These are phyloP conservation scores for Dichomitus squalens DNA, from an alignment of 1,284 basidiomycete species.

Conservation along the genomic window DNA sequence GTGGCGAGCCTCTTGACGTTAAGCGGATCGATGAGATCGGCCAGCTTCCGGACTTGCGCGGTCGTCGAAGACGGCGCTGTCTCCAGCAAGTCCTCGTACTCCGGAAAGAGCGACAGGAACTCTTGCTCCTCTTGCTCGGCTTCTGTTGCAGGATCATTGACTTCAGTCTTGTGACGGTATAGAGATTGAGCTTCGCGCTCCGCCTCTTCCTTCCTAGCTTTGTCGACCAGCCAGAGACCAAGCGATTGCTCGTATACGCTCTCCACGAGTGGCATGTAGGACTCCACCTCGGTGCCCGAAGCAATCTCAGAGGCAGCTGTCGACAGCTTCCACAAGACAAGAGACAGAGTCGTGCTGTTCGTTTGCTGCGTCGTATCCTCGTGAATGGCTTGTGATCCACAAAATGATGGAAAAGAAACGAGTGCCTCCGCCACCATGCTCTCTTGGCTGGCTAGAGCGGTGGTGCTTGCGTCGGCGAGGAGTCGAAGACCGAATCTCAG, in stretches of 20 bases:
- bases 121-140: slow-evolving; percentile 82
- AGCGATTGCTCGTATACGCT: slow-evolving; percentile 73
- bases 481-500: slow-evolving; percentile 80
- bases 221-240: slow-evolving; percentile 84
- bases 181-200: slow-evolving; percentile 73
- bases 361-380: slow-evolving; percentile 3
- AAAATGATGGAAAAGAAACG: slow-evolving; percentile 58
- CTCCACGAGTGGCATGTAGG: slow-evolving; percentile 42
- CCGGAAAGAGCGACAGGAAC: slow-evolving; percentile 82
- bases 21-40: slow-evolving; percentile 11
- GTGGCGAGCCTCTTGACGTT: slow-evolving; percentile 34
- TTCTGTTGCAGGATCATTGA: slow-evolving; percentile 66
- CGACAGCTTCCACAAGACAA: slow-evolving; percentile 54
- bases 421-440: slow-evolving; percentile 37
- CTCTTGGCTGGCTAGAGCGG: slow-evolving; percentile 4
- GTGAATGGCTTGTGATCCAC: slow-evolving; percentile 42
- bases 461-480: slow-evolving; percentile 36
- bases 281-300: slow-evolving; percentile 35
- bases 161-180: slow-evolving; percentile 72
- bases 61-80: slow-evolving; percentile 5
- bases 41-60: neutral
- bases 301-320: slow-evolving; percentile 50
- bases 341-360: slow-evolving; percentile 26
- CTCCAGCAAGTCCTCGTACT: slow-evolving; percentile 70
- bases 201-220: slow-evolving; percentile 67